These are phyloP conservation scores for Teratosphaeria gauchensis DNA, from an alignment of 2,329 filamentous ascomycete species.

Conservation along the genomic window DNA sequence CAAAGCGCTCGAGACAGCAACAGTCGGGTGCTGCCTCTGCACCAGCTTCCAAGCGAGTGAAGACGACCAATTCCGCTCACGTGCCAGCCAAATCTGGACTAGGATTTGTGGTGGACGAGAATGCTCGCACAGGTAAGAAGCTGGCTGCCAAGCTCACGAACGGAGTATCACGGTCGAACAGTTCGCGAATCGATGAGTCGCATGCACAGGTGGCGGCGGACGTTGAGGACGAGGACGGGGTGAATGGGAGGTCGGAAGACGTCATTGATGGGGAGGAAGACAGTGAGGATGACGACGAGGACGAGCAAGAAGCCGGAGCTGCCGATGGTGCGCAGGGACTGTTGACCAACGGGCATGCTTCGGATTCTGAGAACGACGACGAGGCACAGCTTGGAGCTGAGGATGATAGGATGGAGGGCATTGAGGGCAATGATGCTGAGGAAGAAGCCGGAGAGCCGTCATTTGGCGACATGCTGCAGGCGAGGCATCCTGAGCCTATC, in stretches of 20 bases:
- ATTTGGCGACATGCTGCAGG: slow-evolving; percentile 76
- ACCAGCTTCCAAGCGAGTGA: slow-evolving; percentile 24
- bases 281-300: slow-evolving; percentile 13
- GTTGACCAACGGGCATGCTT: not conserved
- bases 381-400: slow-evolving; percentile 17
- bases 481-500: slow-evolving; percentile 59
- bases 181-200: slow-evolving; percentile 49
- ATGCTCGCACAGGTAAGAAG: slow-evolving; percentile 26
- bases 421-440: slow-evolving; percentile 25
- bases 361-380: slow-evolving; percentile 9
- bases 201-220: slow-evolving; percentile 41
- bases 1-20: slow-evolving; percentile 23
- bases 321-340: slow-evolving; percentile 13
- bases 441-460: slow-evolving; percentile 45
- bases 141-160: slow-evolving; percentile 42
- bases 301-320: slow-evolving; percentile 7
- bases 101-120: slow-evolving; percentile 26
- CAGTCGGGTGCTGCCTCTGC: slow-evolving; percentile 19
- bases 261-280: slow-evolving; percentile 38
- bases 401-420: slow-evolving; percentile 11
- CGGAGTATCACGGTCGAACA: slow-evolving; percentile 41
- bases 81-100: slow-evolving; percentile 20
- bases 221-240: slow-evolving; percentile 32
- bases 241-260: slow-evolving; percentile 24
- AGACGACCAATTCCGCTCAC: slow-evolving; percentile 24